phyloP scores from a whole-genome alignment of 495 filamentous ascomycete species.

The Xylaria bambusicola region DNA sequence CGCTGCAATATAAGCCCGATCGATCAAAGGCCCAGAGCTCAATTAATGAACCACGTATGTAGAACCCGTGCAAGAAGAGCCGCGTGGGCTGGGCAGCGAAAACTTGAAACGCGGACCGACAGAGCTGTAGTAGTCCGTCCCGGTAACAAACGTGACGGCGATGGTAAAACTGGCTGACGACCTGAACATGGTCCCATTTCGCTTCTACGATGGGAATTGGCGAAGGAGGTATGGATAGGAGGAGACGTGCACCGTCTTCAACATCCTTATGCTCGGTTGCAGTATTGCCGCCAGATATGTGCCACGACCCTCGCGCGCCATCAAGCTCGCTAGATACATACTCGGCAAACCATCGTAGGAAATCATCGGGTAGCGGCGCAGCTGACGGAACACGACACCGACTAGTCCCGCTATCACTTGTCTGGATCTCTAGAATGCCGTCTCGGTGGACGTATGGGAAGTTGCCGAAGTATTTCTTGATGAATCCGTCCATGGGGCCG shows the following conservation, averaged over 20 bases:
- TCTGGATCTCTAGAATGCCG: constrained; percentile 20
- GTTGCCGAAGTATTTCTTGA: constrained; percentile 28
- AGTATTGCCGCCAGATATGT: constrained; percentile 17
- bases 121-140: constrained; percentile 30
- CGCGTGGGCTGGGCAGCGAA: constrained; percentile 30
- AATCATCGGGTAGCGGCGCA: constrained; percentile 22
- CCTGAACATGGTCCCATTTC: constrained; percentile 29
- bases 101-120: constrained; percentile 27
- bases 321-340: constrained; percentile 24
- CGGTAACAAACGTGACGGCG: constrained; percentile 20
- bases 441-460: constrained; percentile 25
- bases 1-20: constrained; percentile 44
- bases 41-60: constrained; percentile 35
- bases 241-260: constrained; percentile 20
- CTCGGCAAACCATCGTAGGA: constrained; percentile 28
- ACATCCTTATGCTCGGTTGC: constrained; percentile 13
- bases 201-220: constrained; percentile 15
- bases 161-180: constrained; percentile 28
- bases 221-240: constrained; percentile 23
- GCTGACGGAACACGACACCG: constrained; percentile 21
- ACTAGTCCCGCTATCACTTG: constrained; percentile 17
- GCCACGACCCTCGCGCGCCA: constrained; percentile 30
- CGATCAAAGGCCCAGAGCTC: constrained; percentile 49
- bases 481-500: constrained; percentile 29
- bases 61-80: constrained; percentile 43